Base-by-base conservation (phyloP, 768 basidiomycete species). In the Phylloporus rhodoxanthus region DNA sequence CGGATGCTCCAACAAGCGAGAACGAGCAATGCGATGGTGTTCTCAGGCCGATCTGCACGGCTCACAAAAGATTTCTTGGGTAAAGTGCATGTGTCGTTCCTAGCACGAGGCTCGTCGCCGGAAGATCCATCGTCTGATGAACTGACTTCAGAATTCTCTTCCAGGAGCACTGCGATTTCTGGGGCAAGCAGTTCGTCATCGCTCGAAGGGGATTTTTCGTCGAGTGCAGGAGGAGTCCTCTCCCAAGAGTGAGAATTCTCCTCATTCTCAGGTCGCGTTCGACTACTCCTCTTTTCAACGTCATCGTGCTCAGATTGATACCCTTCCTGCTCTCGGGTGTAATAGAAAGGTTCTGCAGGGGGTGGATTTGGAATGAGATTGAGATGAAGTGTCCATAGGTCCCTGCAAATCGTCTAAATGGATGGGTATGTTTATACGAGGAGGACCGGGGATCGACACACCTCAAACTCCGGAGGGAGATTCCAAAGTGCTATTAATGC, bases 381-480 rank as follows among this genome's bases (percentile, higher is more conserved):
- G n/a, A 92, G 70, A 66, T 90, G 76, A 4, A 89, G 69, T 1
- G 80, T 77, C 91, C 90, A 92, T n/a, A 88, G 50, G 58, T 92
- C 90, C 57, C 82, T 76, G 62, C 87, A 91, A 25, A 89, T 68
- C 20, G 76, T 67, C 90, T 92, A 47, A 13, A 17, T 39, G 43
- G 21, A 36, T 57, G 11, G 42, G 53, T 17, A 59, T n/a, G 8
- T 38, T 15, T 23, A 50, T 37, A 38, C 7, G 15, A n/a, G 28
- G 45, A 45, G 33, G 7, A 15, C 7, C n/a, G 34, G 39, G 33
- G 26, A 8, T 34, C 21, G 37, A 57, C 72, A 43, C 50, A 87
- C 91, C 77, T 91, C 90, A 52, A 91, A 88, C 61, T 90, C 87
- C 0, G 72, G 61, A 7, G 90, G 90, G 19, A 93, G 72, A n/a